A percentile compares a stretch with the other conserved stretches of the same genome.
Evolutionary conservation across 1,284 basidiomycete genomes (phyloP).

Genomic region (Sporisorium exsertum): DNA sequence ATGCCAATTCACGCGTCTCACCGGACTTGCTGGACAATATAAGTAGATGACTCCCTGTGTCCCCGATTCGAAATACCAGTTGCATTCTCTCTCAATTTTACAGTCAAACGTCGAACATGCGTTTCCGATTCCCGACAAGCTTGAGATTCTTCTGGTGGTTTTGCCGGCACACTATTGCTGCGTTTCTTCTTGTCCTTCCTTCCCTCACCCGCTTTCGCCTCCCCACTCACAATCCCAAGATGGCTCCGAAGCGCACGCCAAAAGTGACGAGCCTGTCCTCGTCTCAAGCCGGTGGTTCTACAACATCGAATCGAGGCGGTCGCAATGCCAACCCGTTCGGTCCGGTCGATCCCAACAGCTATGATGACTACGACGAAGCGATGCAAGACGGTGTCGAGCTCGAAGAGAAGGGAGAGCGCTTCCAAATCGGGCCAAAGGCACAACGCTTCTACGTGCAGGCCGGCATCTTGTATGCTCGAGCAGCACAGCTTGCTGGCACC

Average conservation of each 20-base stretch:
- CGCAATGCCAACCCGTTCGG: constrained; percentile 26
- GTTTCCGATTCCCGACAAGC: no score
- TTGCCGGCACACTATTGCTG: no score
- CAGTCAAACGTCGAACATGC: no score
- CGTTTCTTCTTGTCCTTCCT: neutral
- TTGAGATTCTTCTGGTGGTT: no score
- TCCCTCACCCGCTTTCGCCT: neutral
- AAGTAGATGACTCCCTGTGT: no score
- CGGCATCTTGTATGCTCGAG: constrained; percentile 32
- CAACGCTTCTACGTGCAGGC: constrained; percentile 52
- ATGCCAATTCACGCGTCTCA: no score
- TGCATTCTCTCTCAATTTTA: no score
- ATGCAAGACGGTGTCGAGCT: constrained; percentile 56
- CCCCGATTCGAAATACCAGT: no score
- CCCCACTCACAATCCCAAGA: neutral
- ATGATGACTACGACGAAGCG: constrained; percentile 50
- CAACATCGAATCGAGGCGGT: constrained; percentile 11
- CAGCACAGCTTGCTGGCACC: constrained; percentile 23
- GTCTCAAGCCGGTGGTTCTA: neutral
- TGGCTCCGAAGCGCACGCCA: constrained; percentile 42
- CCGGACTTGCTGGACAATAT: no score
- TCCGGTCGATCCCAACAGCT: constrained; percentile 33
- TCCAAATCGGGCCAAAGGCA: constrained; percentile 51
- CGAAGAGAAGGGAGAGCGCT: constrained; percentile 59
- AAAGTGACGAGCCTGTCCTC: constrained; percentile 29